phyloP scores from a whole-genome alignment of 1,284 basidiomycete genomes.

The Cryptococcus sp. region DNA sequence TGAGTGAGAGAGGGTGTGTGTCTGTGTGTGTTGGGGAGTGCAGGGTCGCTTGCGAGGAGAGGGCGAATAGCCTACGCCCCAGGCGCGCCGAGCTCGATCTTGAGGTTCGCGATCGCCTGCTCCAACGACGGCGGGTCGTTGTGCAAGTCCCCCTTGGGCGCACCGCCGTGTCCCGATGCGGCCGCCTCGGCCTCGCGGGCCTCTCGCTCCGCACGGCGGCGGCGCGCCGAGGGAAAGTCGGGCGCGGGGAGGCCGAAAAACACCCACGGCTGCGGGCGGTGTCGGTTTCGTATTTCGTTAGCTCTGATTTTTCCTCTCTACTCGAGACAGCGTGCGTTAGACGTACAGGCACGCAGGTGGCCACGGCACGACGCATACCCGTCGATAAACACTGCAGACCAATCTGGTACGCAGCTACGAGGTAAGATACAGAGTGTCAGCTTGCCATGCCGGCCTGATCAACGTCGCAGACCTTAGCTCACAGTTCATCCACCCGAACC shows the following conservation, averaged over 20 bases:
- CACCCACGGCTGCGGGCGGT: slow-evolving; percentile 42
- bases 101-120: slow-evolving; percentile 33
- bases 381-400: slow-evolving; percentile 90
- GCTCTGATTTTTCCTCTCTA: too few species aligned
- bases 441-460: too few species aligned
- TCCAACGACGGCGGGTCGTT: slow-evolving; percentile 37
- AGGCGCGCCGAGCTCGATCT: slow-evolving; percentile 18
- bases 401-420: slow-evolving; percentile 81
- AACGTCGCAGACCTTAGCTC: slow-evolving; percentile 5
- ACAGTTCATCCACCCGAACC: slow-evolving; percentile 97
- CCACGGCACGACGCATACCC: slow-evolving; percentile 91
- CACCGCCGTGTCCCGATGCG: slow-evolving; percentile 41
- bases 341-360: slow-evolving; percentile 61
- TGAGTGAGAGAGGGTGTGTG: not conserved
- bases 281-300: not conserved
- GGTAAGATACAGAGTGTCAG: slow-evolving; percentile 6
- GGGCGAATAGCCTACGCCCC: too few species aligned
- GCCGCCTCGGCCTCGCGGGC: slow-evolving; percentile 56
- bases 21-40: too few species aligned
- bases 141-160: slow-evolving; percentile 31
- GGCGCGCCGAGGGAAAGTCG: slow-evolving; percentile 55
- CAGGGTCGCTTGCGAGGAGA: not conserved
- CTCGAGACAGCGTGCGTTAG: too few species aligned
- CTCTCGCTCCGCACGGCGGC: slow-evolving; percentile 51
- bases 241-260: slow-evolving; percentile 47